Percentiles rank a stretch among this genome's conserved stretches.
Conservation (phyloP, 495 filamentous ascomycete genomes). For the Extremus antarcticus region DNA sequence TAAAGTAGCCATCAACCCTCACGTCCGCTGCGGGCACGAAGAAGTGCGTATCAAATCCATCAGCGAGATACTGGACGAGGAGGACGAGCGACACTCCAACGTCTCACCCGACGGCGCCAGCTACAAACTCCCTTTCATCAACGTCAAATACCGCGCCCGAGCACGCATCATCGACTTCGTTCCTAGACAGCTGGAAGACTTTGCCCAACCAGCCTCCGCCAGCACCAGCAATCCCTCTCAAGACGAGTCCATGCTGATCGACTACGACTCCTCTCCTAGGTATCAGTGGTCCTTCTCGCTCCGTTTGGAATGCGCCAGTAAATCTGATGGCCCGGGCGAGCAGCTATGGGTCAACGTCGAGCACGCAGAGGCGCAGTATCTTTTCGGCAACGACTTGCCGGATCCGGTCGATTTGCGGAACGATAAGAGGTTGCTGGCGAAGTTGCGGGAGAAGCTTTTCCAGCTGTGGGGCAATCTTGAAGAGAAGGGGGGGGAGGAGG, state of each 20-base stretch:
- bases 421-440: conserved; percentile 34
- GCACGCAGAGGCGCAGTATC: conserved; percentile 16
- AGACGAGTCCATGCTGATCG: conserved; percentile 7
- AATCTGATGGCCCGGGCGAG: not conserved
- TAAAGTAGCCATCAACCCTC: conserved; percentile 10
- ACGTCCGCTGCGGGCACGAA: conserved; percentile 27
- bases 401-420: conserved; percentile 37
- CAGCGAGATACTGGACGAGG: conserved; percentile 36
- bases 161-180: conserved; percentile 76
- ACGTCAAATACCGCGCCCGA: conserved; percentile 53
- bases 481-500: conserved; percentile 47
- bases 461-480: conserved; percentile 80
- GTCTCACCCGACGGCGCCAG: conserved; percentile 30
- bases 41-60: conserved; percentile 35
- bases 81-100: conserved; percentile 32
- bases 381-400: conserved; percentile 15
- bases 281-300: conserved; percentile 30
- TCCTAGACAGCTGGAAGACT: conserved; percentile 62
- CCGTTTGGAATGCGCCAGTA: conserved; percentile 22
- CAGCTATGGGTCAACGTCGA: conserved; percentile 8
- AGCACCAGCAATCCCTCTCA: conserved; percentile 14
- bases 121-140: conserved; percentile 56
- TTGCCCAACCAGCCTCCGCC: conserved; percentile 36
- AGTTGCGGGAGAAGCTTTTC: conserved; percentile 61
- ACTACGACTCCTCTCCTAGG: conserved; percentile 21